Evolutionary conservation across 371 early-diverging fungal genomes (phyloP), one percentile per base, ranked within the genome.

Genomic region (Mortierella sp.): DNA sequence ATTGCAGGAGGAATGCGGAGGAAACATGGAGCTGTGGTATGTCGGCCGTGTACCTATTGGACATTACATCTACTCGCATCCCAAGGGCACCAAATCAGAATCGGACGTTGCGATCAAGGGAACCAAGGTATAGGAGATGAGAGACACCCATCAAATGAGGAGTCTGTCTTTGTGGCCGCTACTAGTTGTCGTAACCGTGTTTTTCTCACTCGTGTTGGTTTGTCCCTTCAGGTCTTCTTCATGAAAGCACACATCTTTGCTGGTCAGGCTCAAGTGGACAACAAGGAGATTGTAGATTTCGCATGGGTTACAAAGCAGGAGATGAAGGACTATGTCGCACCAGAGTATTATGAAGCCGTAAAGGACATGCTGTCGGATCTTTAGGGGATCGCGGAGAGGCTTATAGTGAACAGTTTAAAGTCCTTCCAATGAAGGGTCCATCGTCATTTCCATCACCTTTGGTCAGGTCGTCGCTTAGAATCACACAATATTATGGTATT

Each of bases 231-330:
- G 85, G 82, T 86, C 19, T 92, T 96, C 80, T 95, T 90, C 74
- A 89, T 96, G 90, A 94, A 94, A 79, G 94, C 91, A 4, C 92
- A 94, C 61, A 87, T 95, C 54, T 87, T 91, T 57, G 86, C 92
- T 21, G 96, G 96, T 27, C 88, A 91, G 71, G 90, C 83, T 44
- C 70, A 82, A 39, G 81, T 83, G 13, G 83, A 90, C 34, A 74
- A 83, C 19, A 64, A 84, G 40, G 86, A 87, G 65, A 80, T 90
- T 29, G 72, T 84, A n/a, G 93, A 94, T 57, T 91, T 86, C 81
- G 94, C 91, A 60, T 96, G 96, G 96, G 81, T 92, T 25, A 92
- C 91, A 17, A 88, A 88, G 67, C 83, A 90, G 56, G 95, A 95
- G 76, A 61, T 95, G 46, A 69, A 81, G 70, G 66, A 82, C 5